Base-by-base conservation (phyloP, 805 yeast species). In the Lachancea nothofagi region DNA sequence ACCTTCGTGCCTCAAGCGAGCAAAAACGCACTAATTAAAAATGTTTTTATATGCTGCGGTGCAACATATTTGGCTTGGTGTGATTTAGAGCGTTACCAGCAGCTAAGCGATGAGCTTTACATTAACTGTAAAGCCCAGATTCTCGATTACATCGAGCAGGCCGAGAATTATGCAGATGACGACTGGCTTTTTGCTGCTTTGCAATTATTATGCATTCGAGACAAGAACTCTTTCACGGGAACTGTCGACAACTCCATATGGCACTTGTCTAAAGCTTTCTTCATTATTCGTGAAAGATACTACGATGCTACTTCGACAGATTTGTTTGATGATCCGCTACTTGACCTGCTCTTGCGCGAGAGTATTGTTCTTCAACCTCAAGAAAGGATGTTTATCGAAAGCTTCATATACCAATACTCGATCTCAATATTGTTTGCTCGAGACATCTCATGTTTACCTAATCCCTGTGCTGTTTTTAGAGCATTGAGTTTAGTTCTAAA, bases 371-470 rank as follows among this genome's bases (percentile, higher is more conserved):
- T 42, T 29, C 50, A 31, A 48, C 57, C 42, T 29, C 52, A 40
- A 25, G 68, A 66, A 42, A 53, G 70, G 31, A 67, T 69, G 49
- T 58, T 68, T 31, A 41, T 68, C 21, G 77, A 72, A 36, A 69
- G 73, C 30, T 71, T 68, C 42, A 48, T 70, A 3, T 69, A 65
- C 51, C 68, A 66, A 41, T 71, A 66, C 43, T 57, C 70, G 7
- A 57, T 66, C 9, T 55, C 65, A 3, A 44, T 72, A 4, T 58
- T 70, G 24, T 59, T 65, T 32, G 59, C 72, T n/a, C 51, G 61
- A 3, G 52, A 48, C 15, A 43, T 52, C 3, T 60, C 62, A 9
- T 50, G 53, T 1, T 38, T 71, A 9, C 73, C 75, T 1, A 60
- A 68, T 18, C 77, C 78, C 3, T 70, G 62, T 48, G 53, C 51